Evolutionary conservation across 306 rosid genomes (phyloP), one percentile per base, ranked within the genome.

Genomic region (Glycyrrhiza uralensis): DNA sequence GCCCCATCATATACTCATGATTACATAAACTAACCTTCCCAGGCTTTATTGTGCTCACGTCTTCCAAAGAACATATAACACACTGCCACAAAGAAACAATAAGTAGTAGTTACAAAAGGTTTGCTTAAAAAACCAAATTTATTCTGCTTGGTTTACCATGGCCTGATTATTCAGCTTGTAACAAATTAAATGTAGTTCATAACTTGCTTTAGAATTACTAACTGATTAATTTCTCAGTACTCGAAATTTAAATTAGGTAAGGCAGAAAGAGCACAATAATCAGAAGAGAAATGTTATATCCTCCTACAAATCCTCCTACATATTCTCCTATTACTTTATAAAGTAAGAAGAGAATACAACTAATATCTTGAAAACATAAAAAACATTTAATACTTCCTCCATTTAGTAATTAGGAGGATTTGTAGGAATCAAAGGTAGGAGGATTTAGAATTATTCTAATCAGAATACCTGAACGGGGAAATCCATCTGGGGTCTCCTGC

Each of bases 401-500:
- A n/a, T n/a, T n/a, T n/a, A n/a, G n/a, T n/a, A n/a, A n/a, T n/a
- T n/a, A n/a, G n/a, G n/a, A n/a, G n/a, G n/a, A n/a, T n/a, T n/a
- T n/a, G n/a, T n/a, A n/a, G n/a, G n/a, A n/a, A n/a, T n/a, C n/a
- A n/a, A n/a, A n/a, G n/a, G n/a, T n/a, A n/a, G n/a, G n/a, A n/a
- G n/a, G n/a, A n/a, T n/a, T n/a, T n/a, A n/a, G n/a, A n/a, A n/a
- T n/a, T n/a, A n/a, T n/a, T n/a, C n/a, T n/a, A n/a, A n/a, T n/a
- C 75, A 45, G 49, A 77, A 47, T 74, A 93, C 98, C 98, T 94
- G 98, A 81, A 94, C 90, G 7, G 98, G 97, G 79, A 94, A 91
- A 79, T 94, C 98, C 98, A 94, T 94, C 82, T 91, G 97, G 0
- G 98, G 96, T 61, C 81, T 86, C 85, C 98, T 80, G 50, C 83